phyloP scores from a whole-genome alignment of 2,329 filamentous ascomycete species.

The Botryotinia convoluta region DNA sequence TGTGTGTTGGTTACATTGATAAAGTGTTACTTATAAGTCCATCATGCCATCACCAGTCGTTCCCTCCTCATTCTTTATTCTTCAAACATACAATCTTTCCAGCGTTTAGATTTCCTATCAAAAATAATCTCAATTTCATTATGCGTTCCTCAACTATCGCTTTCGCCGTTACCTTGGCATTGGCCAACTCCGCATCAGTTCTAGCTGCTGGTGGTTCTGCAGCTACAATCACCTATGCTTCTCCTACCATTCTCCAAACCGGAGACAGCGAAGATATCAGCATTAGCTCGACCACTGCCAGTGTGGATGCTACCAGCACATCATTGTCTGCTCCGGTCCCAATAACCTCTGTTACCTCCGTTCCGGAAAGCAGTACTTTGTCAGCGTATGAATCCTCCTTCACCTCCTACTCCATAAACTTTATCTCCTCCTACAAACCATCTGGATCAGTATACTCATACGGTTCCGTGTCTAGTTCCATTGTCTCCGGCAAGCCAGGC shows the following conservation, averaged over 20 bases:
- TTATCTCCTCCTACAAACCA: background rate
- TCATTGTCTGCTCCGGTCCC: background rate
- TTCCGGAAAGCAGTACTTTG: background rate
- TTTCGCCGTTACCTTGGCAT: conserved; percentile 16
- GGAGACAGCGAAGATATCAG: background rate
- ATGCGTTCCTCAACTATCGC: conserved; percentile 21
- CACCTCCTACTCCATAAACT: background rate
- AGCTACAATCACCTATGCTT: background rate
- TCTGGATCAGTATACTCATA: conserved; percentile 1
- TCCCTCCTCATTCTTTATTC: background rate
- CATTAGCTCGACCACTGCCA: background rate
- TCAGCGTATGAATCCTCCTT: conserved; percentile 1
- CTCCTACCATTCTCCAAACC: conserved; percentile 1
- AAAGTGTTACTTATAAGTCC: conserved; percentile 9
- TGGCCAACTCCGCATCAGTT: conserved; percentile 11
- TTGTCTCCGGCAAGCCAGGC: conserved; percentile 7
- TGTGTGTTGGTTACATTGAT: conserved; percentile 16
- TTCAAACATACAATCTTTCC: conserved; percentile 9
- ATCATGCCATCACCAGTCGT: conserved; percentile 8
- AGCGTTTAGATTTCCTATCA: background rate
- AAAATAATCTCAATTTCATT: conserved; percentile 8
- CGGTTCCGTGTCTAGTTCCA: background rate
- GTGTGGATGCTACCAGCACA: background rate
- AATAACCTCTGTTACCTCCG: background rate
- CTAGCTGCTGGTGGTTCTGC: conserved; percentile 11